Evolutionary conservation across 83 land plant genomes (phyloP).

Genomic region (Picea abies): DNA sequence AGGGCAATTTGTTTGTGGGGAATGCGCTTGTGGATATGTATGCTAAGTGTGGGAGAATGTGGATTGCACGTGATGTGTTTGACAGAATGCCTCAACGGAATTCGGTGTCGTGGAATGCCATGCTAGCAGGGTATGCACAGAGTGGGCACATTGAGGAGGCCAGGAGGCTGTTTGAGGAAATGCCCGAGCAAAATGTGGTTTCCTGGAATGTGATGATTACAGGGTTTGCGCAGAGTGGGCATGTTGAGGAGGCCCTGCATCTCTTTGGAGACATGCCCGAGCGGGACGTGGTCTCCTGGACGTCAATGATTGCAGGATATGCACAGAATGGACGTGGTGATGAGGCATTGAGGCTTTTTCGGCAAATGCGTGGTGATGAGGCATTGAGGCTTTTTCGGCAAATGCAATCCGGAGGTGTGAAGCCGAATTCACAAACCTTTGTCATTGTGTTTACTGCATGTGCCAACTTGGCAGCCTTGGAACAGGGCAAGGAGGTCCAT

Average conservation of each 20-base stretch:
- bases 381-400: constrained; percentile 17
- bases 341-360: constrained; percentile 14
- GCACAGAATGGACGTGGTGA: constrained; percentile 12
- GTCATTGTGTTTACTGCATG: constrained; percentile 9
- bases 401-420: constrained; percentile 9
- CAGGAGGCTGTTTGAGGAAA: not conserved
- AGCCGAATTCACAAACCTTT: constrained; percentile 6
- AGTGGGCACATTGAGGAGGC: not conserved
- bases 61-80: constrained; percentile 31
- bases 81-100: constrained; percentile 33
- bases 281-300: constrained; percentile 20
- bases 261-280: constrained; percentile 9
- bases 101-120: not conserved
- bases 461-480: constrained; percentile 10
- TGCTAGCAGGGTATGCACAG: not conserved
- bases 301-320: constrained; percentile 17
- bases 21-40: constrained; percentile 60
- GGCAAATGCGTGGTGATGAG: not conserved
- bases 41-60: constrained; percentile 47
- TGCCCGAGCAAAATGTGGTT: constrained; percentile 26
- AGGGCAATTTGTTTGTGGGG: constrained; percentile 48
- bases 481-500: constrained; percentile 16
- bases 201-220: constrained; percentile 49
- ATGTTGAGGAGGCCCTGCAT: constrained; percentile 34
- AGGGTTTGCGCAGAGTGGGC: constrained; percentile 44